Base-by-base conservation (phyloP, 306 rosid genomes). In the Gastrolobium villosum region DNA sequence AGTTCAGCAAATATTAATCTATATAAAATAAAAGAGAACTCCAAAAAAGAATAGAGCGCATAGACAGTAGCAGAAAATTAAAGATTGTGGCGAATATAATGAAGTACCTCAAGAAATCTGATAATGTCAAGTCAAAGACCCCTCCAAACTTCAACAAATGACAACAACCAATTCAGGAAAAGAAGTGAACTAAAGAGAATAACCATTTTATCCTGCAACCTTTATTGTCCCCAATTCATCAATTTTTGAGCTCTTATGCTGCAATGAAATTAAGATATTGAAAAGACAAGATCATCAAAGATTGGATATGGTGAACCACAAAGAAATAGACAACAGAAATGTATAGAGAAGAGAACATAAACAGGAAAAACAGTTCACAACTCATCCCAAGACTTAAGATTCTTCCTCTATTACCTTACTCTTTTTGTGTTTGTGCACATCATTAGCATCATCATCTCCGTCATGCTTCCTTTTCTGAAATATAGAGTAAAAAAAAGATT, bases 401-500 rank as follows among this genome's bases (percentile, higher is more conserved):
- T 53, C 62, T 60, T 63, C 72, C 56, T 83, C 37, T 77, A 87
- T 95, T 93, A 95, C 99, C 99, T 96, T 96, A 82, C 96, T 96
- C 88, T 91, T 96, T 87, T 93, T 96, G 91, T 93, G 99, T 69
- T 91, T 91, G 90, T 96, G 96, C 80, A 90, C 84, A 77, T 96
- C 96, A 71, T 85, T 89, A 70, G 85, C 78, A 70, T 93, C 98
- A 79, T 93, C 98, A 74, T 96, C 99, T 55, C 98, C 99, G 63
- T 93, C 98, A 53, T 96, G 99, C 95, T 93, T 93, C 90, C 99
- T 85, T 87, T 95, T 95, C 99, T 95, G 96, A 49, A 81, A 89
- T 68, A 79, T 28, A 86, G 56, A 81, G 68, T 37, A 28, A 20
- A 73, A 39, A 32, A 48, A 53, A 34, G 7, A 72, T 63, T 63